Conservation (phyloP, 805 yeast genomes). For the Candida ovalis region DNA sequence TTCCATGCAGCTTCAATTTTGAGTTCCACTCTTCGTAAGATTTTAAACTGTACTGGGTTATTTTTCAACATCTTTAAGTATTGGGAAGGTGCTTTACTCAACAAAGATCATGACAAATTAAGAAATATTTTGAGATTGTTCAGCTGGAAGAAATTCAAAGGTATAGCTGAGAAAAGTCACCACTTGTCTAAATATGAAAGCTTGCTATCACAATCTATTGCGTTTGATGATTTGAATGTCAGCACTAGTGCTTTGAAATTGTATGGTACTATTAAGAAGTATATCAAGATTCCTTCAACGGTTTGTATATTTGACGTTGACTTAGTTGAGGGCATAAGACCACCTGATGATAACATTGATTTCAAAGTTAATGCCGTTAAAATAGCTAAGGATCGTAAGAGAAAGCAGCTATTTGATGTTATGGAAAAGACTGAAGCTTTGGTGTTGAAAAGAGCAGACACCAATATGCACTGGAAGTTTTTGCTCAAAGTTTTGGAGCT, state of each 20-base stretch:
- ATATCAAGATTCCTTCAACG: constrained; percentile 44
- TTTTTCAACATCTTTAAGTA: constrained; percentile 46
- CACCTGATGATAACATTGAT: constrained; percentile 54
- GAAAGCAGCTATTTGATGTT: constrained; percentile 37
- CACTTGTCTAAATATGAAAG: constrained; percentile 46
- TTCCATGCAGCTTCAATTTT: constrained; percentile 66
- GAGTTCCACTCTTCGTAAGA: constrained; percentile 62
- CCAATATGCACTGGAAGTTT: constrained; percentile 52
- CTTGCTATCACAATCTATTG: constrained; percentile 51
- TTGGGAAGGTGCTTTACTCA: constrained; percentile 41
- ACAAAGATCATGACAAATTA: constrained; percentile 49
- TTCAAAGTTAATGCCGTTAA: constrained; percentile 56
- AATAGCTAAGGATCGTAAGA: constrained; percentile 59
- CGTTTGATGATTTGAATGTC: constrained; percentile 53
- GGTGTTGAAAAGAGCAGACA: constrained; percentile 25
- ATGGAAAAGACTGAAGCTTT: constrained; percentile 40
- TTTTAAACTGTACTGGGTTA: constrained; percentile 51
- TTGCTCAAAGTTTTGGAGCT: constrained; percentile 46
- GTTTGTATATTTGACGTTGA: constrained; percentile 50
- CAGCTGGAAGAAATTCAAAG: constrained; percentile 51
- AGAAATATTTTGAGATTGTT: constrained; percentile 64
- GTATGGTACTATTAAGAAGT: constrained; percentile 37
- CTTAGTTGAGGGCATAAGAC: constrained; percentile 46
- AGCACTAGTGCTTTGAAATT: constrained; percentile 51
- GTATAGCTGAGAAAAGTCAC: constrained; percentile 56